phyloP scores from a whole-genome alignment of 2,329 filamentous ascomycete genomes.

The Cadophora malorum region DNA sequence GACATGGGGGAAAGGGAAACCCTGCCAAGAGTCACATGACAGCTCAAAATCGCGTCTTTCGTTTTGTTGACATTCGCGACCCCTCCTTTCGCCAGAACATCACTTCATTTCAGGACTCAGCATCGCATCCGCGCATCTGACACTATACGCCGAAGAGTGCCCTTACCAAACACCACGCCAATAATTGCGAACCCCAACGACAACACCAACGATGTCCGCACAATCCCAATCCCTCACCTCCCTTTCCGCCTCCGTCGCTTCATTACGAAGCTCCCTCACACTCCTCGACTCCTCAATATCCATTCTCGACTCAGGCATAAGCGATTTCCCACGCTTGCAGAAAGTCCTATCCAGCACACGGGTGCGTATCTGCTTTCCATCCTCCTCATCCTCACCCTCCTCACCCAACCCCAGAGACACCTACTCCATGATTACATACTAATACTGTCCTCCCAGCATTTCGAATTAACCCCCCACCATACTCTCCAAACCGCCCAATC shows the following conservation, averaged over 20 bases:
- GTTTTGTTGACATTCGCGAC: constrained; percentile 11
- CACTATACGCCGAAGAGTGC: neutral
- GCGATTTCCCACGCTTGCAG: constrained; percentile 46
- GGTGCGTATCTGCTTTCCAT: constrained; percentile 36
- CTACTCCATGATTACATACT: too few relatives aligned
- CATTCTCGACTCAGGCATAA: constrained; percentile 47
- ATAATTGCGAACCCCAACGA: too few relatives aligned
- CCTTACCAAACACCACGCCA: neutral
- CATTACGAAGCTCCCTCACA: constrained; percentile 47
- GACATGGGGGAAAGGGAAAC: too few relatives aligned
- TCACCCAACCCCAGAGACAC: neutral
- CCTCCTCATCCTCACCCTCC: neutral
- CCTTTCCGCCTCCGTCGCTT: constrained; percentile 39
- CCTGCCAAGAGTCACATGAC: neutral
- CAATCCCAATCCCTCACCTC: constrained; percentile 35
- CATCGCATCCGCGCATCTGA: neutral
- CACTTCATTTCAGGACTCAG: neutral
- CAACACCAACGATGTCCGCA: constrained; percentile 24
- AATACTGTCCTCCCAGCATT: constrained; percentile 58
- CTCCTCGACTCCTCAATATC: constrained; percentile 48
- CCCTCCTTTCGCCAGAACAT: neutral
- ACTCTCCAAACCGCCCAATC: constrained; percentile 69
- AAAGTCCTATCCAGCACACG: constrained; percentile 47
- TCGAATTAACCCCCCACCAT: constrained; percentile 73
- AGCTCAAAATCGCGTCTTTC: neutral